Evolutionary conservation across 2,329 filamentous ascomycete genomes (phyloP).

Genomic region (Monosporascus cannonballus): DNA sequence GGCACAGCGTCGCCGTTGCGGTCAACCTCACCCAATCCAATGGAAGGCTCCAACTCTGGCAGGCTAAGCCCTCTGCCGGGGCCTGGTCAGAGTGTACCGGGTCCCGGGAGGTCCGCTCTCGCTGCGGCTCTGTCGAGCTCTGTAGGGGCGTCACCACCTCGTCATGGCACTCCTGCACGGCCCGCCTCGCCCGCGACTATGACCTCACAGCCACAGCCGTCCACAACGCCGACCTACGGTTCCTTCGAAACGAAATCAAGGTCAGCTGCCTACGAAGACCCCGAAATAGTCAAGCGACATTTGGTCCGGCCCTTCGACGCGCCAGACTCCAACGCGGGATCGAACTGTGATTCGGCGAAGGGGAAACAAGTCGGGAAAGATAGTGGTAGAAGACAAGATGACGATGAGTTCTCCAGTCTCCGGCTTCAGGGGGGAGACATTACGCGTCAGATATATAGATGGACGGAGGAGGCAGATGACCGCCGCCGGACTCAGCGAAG

Average conservation of each 20-base stretch:
- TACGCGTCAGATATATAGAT: slow-evolving; percentile 90
- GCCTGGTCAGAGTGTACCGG: slow-evolving; percentile 57
- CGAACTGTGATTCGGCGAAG: slow-evolving; percentile 37
- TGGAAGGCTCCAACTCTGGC: slow-evolving; percentile 32
- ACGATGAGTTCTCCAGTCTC: slow-evolving; percentile 89
- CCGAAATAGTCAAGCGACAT: slow-evolving; percentile 86
- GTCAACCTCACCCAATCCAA: slow-evolving; percentile 43
- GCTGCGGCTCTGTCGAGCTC: slow-evolving; percentile 80
- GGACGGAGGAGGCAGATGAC: slow-evolving; percentile 82
- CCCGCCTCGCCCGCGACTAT: slow-evolving; percentile 52
- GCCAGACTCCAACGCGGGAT: slow-evolving; percentile 32
- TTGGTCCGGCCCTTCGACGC: slow-evolving; percentile 63
- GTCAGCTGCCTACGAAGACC: slow-evolving; percentile 70
- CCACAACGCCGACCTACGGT: slow-evolving; percentile 68
- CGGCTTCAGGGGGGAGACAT: slow-evolving; percentile 91
- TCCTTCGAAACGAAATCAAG: slow-evolving; percentile 71
- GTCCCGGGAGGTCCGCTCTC: slow-evolving; percentile 80
- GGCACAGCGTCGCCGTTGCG: slow-evolving; percentile 40
- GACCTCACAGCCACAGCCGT: slow-evolving; percentile 36
- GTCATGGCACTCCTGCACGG: slow-evolving; percentile 61
- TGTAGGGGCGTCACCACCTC: slow-evolving; percentile 62
- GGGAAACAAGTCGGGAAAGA: slow-evolving; percentile 43
- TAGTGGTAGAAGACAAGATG: slow-evolving; percentile 38
- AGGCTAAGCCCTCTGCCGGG: slow-evolving; percentile 59
- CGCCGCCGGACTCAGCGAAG: slow-evolving; percentile 67